These are phyloP conservation scores for Calonectria pteridis DNA, from an alignment of 2,329 filamentous ascomycete genomes.

Conservation along the genomic window DNA sequence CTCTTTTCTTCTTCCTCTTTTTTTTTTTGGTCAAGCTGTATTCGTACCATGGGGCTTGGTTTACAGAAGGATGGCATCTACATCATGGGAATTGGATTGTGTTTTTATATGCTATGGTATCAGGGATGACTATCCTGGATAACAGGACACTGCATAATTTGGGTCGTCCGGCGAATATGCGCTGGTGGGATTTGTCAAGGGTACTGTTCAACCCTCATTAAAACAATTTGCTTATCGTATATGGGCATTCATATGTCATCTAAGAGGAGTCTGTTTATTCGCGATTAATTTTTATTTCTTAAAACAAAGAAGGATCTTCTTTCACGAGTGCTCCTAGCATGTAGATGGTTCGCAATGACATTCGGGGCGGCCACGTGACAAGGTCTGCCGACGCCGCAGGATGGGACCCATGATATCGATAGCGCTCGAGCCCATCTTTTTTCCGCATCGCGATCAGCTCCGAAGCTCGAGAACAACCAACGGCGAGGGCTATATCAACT, in stretches of 20 bases:
- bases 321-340: not conserved
- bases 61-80: not conserved
- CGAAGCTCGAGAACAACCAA: constrained; percentile 28
- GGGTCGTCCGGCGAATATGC: constrained; percentile 6
- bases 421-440: constrained; percentile 36
- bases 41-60: constrained; percentile 16
- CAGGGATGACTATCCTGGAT: not conserved
- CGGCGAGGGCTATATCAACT: constrained; percentile 22
- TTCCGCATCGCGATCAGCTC: constrained; percentile 28
- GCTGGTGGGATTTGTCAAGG: not conserved
- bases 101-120: not conserved
- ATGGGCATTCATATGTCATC: not conserved
- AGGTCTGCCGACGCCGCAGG: constrained; percentile 1
- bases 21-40: constrained; percentile 7
- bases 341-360: not conserved
- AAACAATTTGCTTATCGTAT: not conserved
- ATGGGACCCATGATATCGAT: constrained; percentile 34
- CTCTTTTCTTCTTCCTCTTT: not conserved
- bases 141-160: not conserved
- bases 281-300: too few relatives aligned
- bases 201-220: not conserved
- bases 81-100: not conserved
- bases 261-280: not conserved
- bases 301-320: too few relatives aligned
- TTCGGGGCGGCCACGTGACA: constrained; percentile 21